These are phyloP conservation scores for Sporothrix dimorphospora DNA, from an alignment of 2,329 filamentous ascomycete species.

Conservation along the genomic window DNA sequence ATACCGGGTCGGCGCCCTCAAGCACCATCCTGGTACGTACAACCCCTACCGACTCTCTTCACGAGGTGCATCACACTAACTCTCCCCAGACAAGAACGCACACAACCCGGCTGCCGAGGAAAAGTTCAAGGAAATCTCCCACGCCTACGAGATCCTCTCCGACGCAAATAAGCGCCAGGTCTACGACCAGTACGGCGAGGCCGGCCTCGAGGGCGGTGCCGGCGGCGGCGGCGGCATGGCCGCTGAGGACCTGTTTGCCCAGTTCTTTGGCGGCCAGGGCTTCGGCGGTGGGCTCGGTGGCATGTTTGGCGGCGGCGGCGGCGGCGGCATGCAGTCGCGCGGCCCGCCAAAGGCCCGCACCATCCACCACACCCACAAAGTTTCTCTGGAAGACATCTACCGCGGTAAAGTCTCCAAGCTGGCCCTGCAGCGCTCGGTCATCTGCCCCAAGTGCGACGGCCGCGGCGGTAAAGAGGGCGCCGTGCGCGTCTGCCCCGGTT, in stretches of 20 bases:
- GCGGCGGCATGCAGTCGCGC: slow-evolving; percentile 73
- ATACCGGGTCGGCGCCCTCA: slow-evolving; percentile 81
- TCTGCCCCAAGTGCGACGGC: slow-evolving; percentile 93
- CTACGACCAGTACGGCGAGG: slow-evolving; percentile 98
- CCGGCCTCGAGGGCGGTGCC: slow-evolving; percentile 87
- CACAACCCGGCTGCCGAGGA: slow-evolving; percentile 91
- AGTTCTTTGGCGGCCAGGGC: slow-evolving; percentile 86
- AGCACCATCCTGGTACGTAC: slow-evolving; percentile 79
- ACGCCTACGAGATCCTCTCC: slow-evolving; percentile 93
- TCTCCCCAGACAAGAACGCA: slow-evolving; percentile 81
- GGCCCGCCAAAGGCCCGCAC: slow-evolving; percentile 89
- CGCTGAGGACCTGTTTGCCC: slow-evolving; percentile 92
- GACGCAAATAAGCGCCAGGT: slow-evolving; percentile 88
- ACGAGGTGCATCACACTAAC: slow-evolving; percentile 26
- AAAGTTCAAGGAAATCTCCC: slow-evolving; percentile 97
- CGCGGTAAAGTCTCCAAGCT: slow-evolving; percentile 97
- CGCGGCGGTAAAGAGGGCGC: slow-evolving; percentile 96
- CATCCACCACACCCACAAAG: slow-evolving; percentile 98
- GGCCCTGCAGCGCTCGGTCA: slow-evolving; percentile 94
- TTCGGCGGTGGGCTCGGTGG: slow-evolving; percentile 75
- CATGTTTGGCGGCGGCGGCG: slow-evolving; percentile 77
- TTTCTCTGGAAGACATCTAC: slow-evolving; percentile 97
- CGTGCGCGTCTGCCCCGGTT: slow-evolving; percentile 89
- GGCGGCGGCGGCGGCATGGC: slow-evolving; percentile 82
- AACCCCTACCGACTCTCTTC: too few relatives aligned